Evolutionary conservation across 75 land plant species (phyloP), one percentile per base, ranked within the genome.

Genomic region (Pinus tabuliformis): DNA sequence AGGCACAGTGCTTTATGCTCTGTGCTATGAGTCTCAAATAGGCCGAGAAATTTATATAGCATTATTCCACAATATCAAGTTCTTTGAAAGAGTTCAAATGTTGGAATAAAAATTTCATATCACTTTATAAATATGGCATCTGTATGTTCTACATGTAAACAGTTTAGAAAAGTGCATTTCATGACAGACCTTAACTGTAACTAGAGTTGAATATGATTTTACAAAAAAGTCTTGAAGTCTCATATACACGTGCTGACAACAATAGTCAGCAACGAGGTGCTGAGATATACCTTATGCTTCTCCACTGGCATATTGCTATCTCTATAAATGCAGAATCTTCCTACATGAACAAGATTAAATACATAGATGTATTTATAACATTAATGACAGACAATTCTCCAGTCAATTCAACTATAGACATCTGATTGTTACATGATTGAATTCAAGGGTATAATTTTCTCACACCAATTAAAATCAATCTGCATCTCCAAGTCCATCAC

Each of bases 401-500:
- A 42, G 21, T 37, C 72, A 42, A 68, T 68, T 39, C 52, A 39
- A 9, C n/a, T 42, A 68, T 9, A 49, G 54, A 49, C 54, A 49
- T 49, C 54, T 12, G 2, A 68, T 3, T 30, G 52, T 39, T 68
- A 63, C 72, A 68, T 9, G 3, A 39, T 39, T 21, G 42, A 36
- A 42, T 45, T 68, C 72, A 68, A 42, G 7, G 5, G 72, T 37
- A 24, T 11, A n/a, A 20, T 5, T 7, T n/a, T 68, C 22, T 11
- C 3, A 36, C 39, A n/a, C 3, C 9, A 37, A 68, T 42, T 68
- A 42, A 8, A 68, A n/a, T 87, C 77, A 97, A 73, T 97, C 99
- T 54, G 99, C 99, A 83, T 97, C 98, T 16, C 99, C 99, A 58
- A 97, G 86, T 18, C 99, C 99, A 83, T 97, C 99, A 77, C 95